Evolutionary conservation across 2,329 filamentous ascomycete species (phyloP).

Genomic region (Stemphylium lycopersici): DNA sequence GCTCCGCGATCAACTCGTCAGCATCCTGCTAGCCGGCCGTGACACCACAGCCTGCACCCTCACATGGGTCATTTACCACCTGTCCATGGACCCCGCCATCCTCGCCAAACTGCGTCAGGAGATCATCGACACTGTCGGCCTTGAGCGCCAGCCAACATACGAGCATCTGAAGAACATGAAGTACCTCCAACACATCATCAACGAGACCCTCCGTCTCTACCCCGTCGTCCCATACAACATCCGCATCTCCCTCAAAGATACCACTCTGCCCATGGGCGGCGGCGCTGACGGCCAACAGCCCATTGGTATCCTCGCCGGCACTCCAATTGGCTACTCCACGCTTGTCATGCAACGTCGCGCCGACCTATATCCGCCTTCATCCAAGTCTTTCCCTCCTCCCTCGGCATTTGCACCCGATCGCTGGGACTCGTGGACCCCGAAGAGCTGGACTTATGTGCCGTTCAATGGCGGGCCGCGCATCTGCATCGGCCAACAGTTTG

Average conservation of each 20-base stretch:
- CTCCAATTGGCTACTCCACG: conserved; percentile 55
- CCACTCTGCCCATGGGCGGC: conserved; percentile 57
- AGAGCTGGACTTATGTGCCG: conserved; percentile 56
- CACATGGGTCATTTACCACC: conserved; percentile 82
- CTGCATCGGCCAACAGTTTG: conserved; percentile 60
- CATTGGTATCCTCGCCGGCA: conserved; percentile 53
- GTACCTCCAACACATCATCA: conserved; percentile 60
- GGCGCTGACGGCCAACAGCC: conserved; percentile 54
- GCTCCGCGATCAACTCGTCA: conserved; percentile 78
- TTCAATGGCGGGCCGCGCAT: conserved; percentile 58
- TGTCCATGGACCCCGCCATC: conserved; percentile 71
- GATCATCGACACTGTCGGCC: conserved; percentile 71
- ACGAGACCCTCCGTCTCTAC: conserved; percentile 53
- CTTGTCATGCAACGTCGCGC: conserved; percentile 57
- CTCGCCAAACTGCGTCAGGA: conserved; percentile 74
- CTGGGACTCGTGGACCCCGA: conserved; percentile 57
- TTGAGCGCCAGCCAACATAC: conserved; percentile 68
- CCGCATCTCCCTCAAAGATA: conserved; percentile 54
- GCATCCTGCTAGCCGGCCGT: conserved; percentile 78
- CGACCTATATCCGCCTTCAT: conserved; percentile 55
- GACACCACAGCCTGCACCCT: conserved; percentile 87
- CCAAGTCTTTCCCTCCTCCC: conserved; percentile 50
- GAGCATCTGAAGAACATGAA: conserved; percentile 85
- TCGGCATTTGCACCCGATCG: conserved; percentile 56
- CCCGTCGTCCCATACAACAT: conserved; percentile 59